phyloP scores from a whole-genome alignment of 495 filamentous ascomycete species.

The Penicillium paradoxum region DNA sequence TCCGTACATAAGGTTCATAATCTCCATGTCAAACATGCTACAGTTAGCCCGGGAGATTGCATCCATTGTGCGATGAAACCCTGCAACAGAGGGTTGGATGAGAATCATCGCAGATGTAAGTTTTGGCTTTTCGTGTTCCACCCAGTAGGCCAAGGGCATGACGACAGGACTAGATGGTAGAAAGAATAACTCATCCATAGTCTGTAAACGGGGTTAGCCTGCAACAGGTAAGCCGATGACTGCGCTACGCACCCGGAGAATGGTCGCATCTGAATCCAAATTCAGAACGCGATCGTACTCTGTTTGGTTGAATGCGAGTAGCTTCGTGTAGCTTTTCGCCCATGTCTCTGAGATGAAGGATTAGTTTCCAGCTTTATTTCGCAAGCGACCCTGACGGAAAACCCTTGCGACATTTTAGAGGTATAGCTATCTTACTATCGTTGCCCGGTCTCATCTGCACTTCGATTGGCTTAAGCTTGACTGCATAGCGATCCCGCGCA shows the following conservation, averaged over 20 bases:
- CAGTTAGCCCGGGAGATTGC: constrained; percentile 19
- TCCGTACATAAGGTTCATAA: constrained; percentile 58
- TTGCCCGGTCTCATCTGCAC: constrained; percentile 33
- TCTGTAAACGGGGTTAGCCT: constrained; percentile 13
- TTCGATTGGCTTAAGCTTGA: constrained; percentile 49
- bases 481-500: constrained; percentile 53
- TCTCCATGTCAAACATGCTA: constrained; percentile 16
- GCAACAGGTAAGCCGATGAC: neutral
- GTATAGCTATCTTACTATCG: constrained; percentile 23
- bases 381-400: neutral
- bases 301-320: constrained; percentile 61
- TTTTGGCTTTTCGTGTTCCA: constrained; percentile 35
- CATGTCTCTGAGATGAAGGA: constrained; percentile 33
- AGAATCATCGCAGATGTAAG: constrained; percentile 54
- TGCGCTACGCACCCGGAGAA: constrained; percentile 33
- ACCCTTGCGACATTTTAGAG: neutral
- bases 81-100: constrained; percentile 45
- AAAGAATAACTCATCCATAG: constrained; percentile 63
- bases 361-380: neutral
- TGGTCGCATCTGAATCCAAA: constrained; percentile 56
- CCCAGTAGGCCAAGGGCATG: constrained; percentile 62
- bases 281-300: constrained; percentile 55
- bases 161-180: constrained; percentile 47
- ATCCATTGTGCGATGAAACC: constrained; percentile 45
- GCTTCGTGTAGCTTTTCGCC: constrained; percentile 55